phyloP scores from a whole-genome alignment of 192 early-diverging fungal genomes.

The Gaertneriomyces semiglobifer region DNA sequence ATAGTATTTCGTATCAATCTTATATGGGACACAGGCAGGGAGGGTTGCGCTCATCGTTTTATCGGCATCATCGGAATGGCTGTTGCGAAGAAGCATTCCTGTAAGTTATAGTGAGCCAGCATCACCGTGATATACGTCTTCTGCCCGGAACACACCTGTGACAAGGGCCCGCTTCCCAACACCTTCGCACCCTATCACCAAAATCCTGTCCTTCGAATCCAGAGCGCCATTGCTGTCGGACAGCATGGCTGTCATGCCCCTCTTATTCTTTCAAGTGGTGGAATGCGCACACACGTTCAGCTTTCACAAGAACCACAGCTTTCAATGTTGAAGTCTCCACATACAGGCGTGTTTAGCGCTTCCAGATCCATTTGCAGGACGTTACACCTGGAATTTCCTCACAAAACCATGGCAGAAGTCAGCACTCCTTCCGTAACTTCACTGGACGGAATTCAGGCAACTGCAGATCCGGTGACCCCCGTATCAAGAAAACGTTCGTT shows the following conservation, averaged over 20 bases:
- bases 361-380: no score
- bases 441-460: no score
- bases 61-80: background rate
- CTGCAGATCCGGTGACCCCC: no score
- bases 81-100: background rate
- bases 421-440: no score
- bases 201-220: constrained; percentile 44
- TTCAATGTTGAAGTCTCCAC: background rate
- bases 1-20: constrained; percentile 67
- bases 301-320: background rate
- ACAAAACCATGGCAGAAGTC: no score
- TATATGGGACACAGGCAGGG: constrained; percentile 41
- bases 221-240: background rate
- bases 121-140: background rate
- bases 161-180: constrained; percentile 50
- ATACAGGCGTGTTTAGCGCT: no score
- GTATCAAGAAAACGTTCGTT: no score
- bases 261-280: background rate
- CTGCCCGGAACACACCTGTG: constrained; percentile 42
- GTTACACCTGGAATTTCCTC: no score
- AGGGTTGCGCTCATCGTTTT: no score
- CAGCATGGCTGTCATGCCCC: background rate
- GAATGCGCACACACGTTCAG: background rate
- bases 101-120: background rate
- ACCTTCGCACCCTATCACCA: constrained; percentile 51